Evolutionary conservation across 1,284 basidiomycete species (phyloP).

Genomic region (Ceratobasidium sp.): DNA sequence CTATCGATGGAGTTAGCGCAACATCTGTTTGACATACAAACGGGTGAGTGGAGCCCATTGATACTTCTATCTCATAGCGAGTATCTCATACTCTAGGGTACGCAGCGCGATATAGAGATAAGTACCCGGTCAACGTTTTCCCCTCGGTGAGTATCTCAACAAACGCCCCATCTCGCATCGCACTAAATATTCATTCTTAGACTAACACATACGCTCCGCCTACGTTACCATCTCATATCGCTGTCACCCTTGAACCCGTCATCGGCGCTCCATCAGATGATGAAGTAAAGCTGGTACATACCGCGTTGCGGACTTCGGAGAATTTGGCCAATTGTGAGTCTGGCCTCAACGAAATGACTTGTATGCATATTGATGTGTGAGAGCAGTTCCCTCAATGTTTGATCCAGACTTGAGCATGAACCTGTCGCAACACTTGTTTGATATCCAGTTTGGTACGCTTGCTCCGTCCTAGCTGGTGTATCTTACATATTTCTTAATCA

Average conservation of each 20-base stretch:
- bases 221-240: slow-evolving; percentile 5
- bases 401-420: slow-evolving; percentile 20
- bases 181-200: neutral
- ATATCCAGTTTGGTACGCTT: slow-evolving; percentile 31
- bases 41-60: neutral
- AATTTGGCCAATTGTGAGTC: neutral
- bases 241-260: neutral
- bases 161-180: too few relatives aligned
- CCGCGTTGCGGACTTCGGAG: slow-evolving; percentile 11
- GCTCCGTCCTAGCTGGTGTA: neutral
- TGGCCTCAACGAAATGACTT: neutral
- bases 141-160: neutral
- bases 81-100: neutral
- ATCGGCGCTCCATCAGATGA: slow-evolving; percentile 3
- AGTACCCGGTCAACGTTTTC: neutral
- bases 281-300: slow-evolving; percentile 3
- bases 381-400: slow-evolving; percentile 20
- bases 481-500: neutral
- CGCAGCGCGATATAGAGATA: slow-evolving; percentile 2
- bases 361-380: neutral
- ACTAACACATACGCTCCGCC: slow-evolving; percentile 16
- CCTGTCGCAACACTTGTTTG: slow-evolving; percentile 31
- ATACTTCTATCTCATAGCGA: neutral
- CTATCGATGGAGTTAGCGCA: neutral
- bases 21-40: slow-evolving; percentile 25